phyloP scores from a whole-genome alignment of 352 stramenopile genomes.

The Phytopythium ostracodes region DNA sequence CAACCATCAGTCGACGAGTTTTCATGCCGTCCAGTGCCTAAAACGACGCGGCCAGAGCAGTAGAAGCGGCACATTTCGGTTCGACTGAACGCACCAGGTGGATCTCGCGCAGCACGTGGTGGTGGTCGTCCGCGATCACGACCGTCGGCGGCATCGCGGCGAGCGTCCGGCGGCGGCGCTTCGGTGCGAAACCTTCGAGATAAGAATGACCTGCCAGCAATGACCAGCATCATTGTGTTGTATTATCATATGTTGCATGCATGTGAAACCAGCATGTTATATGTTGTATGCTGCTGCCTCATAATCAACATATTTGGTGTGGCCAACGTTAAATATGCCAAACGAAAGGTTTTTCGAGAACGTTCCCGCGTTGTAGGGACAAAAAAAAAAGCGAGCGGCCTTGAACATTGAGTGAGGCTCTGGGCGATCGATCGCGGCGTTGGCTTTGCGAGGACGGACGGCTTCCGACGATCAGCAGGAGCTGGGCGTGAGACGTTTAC shows the following conservation, averaged over 20 bases:
- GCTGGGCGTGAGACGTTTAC: neutral
- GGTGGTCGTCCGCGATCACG: constrained; percentile 74
- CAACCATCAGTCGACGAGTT: neutral
- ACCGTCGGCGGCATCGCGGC: constrained; percentile 14
- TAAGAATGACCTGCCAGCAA: no score
- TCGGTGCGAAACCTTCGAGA: no score
- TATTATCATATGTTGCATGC: no score
- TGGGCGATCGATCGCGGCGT: neutral
- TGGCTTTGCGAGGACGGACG: neutral
- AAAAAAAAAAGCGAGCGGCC: neutral
- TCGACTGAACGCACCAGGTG: constrained; percentile 32
- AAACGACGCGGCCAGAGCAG: neutral
- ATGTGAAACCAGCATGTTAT: no score
- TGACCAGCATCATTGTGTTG: no score
- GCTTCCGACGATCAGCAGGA: neutral
- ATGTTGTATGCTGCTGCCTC: no score
- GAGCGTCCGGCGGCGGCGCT: no score
- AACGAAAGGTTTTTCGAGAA: constrained; percentile 6
- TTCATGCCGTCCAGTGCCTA: neutral
- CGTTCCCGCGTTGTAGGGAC: neutral
- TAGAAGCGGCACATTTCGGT: constrained; percentile 1
- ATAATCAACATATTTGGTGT: neutral
- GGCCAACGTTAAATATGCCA: neutral
- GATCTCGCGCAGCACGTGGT: constrained; percentile 71
- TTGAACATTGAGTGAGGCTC: neutral